Evolutionary conservation across 1,139 yeast species (phyloP), one percentile per base, ranked within the genome.

Genomic region (Suzukiozyma palmioleophila): DNA sequence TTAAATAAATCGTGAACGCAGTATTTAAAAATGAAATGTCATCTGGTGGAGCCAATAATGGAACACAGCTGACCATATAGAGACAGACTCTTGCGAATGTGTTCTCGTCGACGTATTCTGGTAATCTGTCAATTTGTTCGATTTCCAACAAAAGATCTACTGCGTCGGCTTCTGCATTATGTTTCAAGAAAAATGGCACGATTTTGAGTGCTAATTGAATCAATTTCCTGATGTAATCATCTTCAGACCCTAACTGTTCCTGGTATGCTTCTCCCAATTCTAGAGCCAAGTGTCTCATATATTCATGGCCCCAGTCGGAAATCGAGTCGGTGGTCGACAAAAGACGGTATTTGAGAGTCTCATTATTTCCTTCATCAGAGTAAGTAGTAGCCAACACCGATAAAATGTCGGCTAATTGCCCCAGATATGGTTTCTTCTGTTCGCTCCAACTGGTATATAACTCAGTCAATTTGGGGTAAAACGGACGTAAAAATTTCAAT

Each of bases 81-180:
- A 87, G 79, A 59, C 98, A 90, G 22, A 90, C 97, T 60, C 98
- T 80, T 38, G 81, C 81, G 59, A 74, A 90, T 5, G 95, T 87
- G 56, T 81, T 75, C 47, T 82, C 84, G 60, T 92, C 98, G 42
- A 90, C 95, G 61, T 77, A 87, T 49, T 81, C 79, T 8, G 94
- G 83, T 47, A 94, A 71, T 56, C 81, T 79, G 54, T 87, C 96
- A 52, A 92, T 84, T 41, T 81, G 73, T 64, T 92, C 98, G 43
- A 92, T 78, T 63, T 92, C 98, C 44, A 89, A 71, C 50, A 94
- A 72, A 51, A 92, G 70, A 65, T 92, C 99, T 25, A 92, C 96
- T 1, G 98, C 98, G 60, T 92, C 99, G 8, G 97, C 96, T 64
- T 94, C 98, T 28, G 97, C 98, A 59, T 94, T 92, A 64, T 92